A percentile compares a stretch with the other conserved stretches of the same genome.
Evolutionary conservation across 495 filamentous ascomycete species (phyloP).

Genomic region (Trichoderma gamsii): DNA sequence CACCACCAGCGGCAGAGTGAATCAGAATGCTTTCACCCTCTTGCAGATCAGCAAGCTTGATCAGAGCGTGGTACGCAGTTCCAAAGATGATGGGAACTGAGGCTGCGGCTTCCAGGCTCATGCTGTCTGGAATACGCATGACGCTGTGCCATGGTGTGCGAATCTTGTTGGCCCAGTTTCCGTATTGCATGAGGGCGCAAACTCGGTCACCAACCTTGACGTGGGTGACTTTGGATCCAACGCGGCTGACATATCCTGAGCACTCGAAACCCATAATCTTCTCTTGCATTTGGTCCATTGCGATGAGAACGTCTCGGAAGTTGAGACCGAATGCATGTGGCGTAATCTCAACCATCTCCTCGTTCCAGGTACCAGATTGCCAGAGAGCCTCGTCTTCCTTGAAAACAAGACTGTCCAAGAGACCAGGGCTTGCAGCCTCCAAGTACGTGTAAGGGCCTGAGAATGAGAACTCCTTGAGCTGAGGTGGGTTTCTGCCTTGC

Average conservation of each 20-base stretch:
- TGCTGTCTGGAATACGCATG: slow-evolving; percentile 27
- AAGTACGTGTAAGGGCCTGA: too few relatives aligned
- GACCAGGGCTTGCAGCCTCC: too few relatives aligned
- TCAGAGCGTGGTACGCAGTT: slow-evolving; percentile 46
- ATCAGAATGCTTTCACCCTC: slow-evolving; percentile 45
- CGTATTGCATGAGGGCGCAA: not conserved
- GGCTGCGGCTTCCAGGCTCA: slow-evolving; percentile 32
- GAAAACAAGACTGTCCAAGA: too few relatives aligned
- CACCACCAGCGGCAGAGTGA: slow-evolving; percentile 41
- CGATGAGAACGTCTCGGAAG: slow-evolving; percentile 30
- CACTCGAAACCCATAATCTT: slow-evolving; percentile 22
- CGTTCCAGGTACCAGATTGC: not conserved
- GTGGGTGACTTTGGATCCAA: slow-evolving; percentile 22
- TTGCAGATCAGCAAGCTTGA: slow-evolving; percentile 24
- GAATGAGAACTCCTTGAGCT: too few relatives aligned
- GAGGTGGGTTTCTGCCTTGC: too few relatives aligned
- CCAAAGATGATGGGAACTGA: slow-evolving; percentile 46
- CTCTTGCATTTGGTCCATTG: slow-evolving; percentile 27
- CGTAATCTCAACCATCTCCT: slow-evolving; percentile 28
- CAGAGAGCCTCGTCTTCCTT: slow-evolving; percentile 21
- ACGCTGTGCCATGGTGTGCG: slow-evolving; percentile 2
- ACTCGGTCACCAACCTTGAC: slow-evolving; percentile 30
- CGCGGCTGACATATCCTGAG: slow-evolving; percentile 26
- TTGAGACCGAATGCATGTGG: slow-evolving; percentile 34
- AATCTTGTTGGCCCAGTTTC: not conserved